Evolutionary conservation across 768 basidiomycete genomes (phyloP).

Genomic region (Psilocybe cyanescens): DNA sequence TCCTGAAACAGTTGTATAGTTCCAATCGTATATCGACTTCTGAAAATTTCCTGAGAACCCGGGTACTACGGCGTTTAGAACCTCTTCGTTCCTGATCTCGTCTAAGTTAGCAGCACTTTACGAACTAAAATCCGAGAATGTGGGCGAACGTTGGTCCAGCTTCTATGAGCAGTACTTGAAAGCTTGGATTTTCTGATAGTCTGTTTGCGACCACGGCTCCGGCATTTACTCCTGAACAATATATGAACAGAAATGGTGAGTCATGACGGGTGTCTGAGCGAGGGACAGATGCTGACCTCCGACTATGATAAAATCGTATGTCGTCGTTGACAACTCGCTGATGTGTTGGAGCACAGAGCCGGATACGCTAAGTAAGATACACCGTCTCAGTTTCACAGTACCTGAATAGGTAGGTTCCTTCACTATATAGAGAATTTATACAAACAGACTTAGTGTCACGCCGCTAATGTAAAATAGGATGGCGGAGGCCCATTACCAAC

Average conservation of each 20-base stretch:
- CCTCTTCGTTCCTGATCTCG: not conserved
- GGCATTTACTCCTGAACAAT: slow-evolving; percentile 45
- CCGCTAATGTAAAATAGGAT: no score
- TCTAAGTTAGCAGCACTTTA: no score
- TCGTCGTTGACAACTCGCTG: not conserved
- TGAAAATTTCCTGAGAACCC: not conserved
- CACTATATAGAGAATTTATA: no score
- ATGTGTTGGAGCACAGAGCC: slow-evolving; percentile 4
- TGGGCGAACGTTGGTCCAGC: slow-evolving; percentile 36
- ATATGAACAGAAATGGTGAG: no score
- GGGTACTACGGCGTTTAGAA: not conserved
- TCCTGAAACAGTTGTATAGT: slow-evolving; percentile 6
- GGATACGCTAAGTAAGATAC: no score
- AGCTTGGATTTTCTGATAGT: slow-evolving; percentile 49
- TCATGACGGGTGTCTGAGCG: no score
- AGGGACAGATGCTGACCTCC: not conserved
- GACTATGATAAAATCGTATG: slow-evolving; percentile 7
- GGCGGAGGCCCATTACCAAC: no score
- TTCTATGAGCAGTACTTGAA: slow-evolving; percentile 56
- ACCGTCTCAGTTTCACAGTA: no score
- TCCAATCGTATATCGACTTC: slow-evolving; percentile 7
- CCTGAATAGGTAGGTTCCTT: no score
- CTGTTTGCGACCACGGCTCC: slow-evolving; percentile 60
- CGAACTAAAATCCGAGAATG: no score
- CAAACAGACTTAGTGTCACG: no score